Percentiles rank a stretch among this genome's conserved stretches.
phyloP scores from a whole-genome alignment of 2,329 filamentous ascomycete species.

The Huntiella omanensis region DNA sequence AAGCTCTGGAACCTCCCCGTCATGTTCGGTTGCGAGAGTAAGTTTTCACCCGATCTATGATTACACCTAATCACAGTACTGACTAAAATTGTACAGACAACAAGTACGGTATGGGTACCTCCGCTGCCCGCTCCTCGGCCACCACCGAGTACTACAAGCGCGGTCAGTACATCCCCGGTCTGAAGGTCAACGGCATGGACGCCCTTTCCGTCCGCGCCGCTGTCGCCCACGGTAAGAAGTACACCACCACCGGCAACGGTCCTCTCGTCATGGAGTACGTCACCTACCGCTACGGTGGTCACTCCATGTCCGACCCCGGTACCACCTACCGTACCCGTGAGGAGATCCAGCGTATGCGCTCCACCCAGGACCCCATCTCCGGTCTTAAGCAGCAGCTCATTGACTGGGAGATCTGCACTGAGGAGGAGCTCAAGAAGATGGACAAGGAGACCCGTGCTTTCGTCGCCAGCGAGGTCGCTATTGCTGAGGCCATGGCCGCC shows the following conservation, averaged over 20 bases:
- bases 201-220: slow-evolving; percentile 94
- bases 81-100: slow-evolving; percentile 46
- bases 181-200: slow-evolving; percentile 99
- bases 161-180: slow-evolving; percentile 96
- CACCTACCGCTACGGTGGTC: slow-evolving; percentile 96
- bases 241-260: slow-evolving; percentile 64
- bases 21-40: slow-evolving; percentile 96
- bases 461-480: slow-evolving; percentile 78
- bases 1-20: slow-evolving; percentile 96
- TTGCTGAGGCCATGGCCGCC: slow-evolving; percentile 69
- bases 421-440: slow-evolving; percentile 89
- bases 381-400: slow-evolving; percentile 96
- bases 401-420: slow-evolving; percentile 78
- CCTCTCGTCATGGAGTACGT: slow-evolving; percentile 97
- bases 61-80: background rate
- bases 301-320: slow-evolving; percentile 99
- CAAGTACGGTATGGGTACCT: slow-evolving; percentile 99
- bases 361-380: slow-evolving; percentile 94
- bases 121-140: slow-evolving; percentile 81
- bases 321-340: slow-evolving; percentile 98
- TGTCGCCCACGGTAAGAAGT: slow-evolving; percentile 84
- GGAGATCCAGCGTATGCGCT: slow-evolving; percentile 99
- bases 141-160: slow-evolving; percentile 99
- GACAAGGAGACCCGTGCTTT: slow-evolving; percentile 80
- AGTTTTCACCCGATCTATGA: slow-evolving; percentile 21